Percentiles rank a stretch among this genome's conserved stretches.
Conservation (phyloP, 768 basidiomycete genomes). For the Lentinula lateritia region DNA sequence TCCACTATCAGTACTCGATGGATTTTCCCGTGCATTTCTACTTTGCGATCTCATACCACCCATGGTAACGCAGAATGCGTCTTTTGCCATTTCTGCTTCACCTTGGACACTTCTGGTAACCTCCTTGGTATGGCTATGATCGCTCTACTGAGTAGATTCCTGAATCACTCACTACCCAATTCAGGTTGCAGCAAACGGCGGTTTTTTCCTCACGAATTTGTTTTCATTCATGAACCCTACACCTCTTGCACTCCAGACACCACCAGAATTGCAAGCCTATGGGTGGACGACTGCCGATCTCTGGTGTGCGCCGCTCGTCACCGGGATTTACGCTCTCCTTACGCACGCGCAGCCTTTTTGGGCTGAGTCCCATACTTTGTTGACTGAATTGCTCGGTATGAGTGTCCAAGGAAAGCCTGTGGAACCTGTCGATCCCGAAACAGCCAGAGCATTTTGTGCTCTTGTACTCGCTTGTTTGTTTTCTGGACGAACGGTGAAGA, state of each 20-base stretch:
- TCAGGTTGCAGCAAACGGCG: constrained; percentile 70
- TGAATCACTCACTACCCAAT: background rate
- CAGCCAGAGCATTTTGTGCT: constrained; percentile 70
- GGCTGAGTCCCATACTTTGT: constrained; percentile 49
- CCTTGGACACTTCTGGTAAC: constrained; percentile 75
- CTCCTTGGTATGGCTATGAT: constrained; percentile 49
- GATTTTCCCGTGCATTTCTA: constrained; percentile 71
- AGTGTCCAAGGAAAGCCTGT: constrained; percentile 23
- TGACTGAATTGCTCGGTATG: constrained; percentile 42
- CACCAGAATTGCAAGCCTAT: constrained; percentile 71
- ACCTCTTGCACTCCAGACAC: constrained; percentile 62
- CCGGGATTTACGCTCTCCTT: constrained; percentile 73
- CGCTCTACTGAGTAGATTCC: background rate
- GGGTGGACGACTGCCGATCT: constrained; percentile 86
- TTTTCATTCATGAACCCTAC: constrained; percentile 74
- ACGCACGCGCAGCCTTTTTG: constrained; percentile 88
- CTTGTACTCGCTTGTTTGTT: constrained; percentile 60
- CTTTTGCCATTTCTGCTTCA: constrained; percentile 48
- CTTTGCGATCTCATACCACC: constrained; percentile 76
- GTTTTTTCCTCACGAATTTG: constrained; percentile 74
- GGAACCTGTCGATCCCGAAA: constrained; percentile 53
- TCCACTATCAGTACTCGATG: constrained; percentile 70
- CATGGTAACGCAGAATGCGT: constrained; percentile 48
- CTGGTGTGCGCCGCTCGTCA: constrained; percentile 79
- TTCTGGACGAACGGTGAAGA: constrained; percentile 56